These are phyloP conservation scores for Fusarium coicis DNA, from an alignment of 2,329 filamentous ascomycete species.

Conservation along the genomic window DNA sequence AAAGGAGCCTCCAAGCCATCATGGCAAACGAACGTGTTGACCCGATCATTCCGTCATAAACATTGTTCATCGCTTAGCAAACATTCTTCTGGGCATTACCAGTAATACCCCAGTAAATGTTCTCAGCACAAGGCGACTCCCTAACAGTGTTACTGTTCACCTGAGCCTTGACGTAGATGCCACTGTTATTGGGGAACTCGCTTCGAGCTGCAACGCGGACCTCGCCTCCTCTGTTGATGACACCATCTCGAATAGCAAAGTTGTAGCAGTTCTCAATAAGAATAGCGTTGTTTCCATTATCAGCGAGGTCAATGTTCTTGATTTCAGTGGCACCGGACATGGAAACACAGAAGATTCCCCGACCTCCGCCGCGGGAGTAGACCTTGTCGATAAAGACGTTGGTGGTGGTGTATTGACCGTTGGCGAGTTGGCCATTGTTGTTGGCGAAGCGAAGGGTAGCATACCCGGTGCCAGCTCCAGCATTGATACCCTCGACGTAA, in stretches of 20 bases:
- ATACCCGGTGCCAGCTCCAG: constrained; percentile 63
- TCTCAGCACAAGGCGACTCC: constrained; percentile 65
- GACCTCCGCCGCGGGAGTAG: constrained; percentile 65
- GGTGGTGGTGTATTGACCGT: constrained; percentile 59
- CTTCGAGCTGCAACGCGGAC: constrained; percentile 62
- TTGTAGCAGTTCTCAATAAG: constrained; percentile 71
- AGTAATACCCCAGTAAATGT: constrained; percentile 60
- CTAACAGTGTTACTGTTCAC: constrained; percentile 63
- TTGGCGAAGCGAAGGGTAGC: constrained; percentile 68
- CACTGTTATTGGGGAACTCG: constrained; percentile 65
- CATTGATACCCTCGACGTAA: constrained; percentile 66
- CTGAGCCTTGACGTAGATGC: constrained; percentile 60
- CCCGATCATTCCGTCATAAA: accelerated
- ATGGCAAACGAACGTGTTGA: neutral
- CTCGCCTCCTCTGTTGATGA: constrained; percentile 65
- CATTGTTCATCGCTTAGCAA: constrained; percentile 43
- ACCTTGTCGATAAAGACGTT: constrained; percentile 66
- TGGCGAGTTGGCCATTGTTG: constrained; percentile 60
- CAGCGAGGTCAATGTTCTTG: constrained; percentile 58
- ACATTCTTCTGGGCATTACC: constrained; percentile 57
- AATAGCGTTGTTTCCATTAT: constrained; percentile 66
- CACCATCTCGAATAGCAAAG: constrained; percentile 60
- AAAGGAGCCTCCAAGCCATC: neutral
- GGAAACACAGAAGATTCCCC: constrained; percentile 68
- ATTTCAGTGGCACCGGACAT: constrained; percentile 65